Evolutionary conservation across 306 rosid genomes (phyloP).

Genomic region (Neltuma alba): DNA sequence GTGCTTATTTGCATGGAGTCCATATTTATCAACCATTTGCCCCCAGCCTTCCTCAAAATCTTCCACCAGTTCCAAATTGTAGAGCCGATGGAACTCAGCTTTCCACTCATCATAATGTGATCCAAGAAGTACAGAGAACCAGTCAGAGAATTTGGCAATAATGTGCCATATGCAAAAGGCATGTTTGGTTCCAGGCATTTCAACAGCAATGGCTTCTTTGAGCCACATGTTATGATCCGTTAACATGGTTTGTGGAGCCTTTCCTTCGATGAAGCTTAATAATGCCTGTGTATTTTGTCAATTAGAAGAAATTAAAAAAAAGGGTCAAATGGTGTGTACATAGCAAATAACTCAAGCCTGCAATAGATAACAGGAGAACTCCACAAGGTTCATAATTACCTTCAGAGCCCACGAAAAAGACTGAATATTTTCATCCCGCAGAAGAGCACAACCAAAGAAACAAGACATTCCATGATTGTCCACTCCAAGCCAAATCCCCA

Average conservation of each 20-base stretch:
- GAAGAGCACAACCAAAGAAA: conserved; percentile 73
- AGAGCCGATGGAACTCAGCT: conserved; percentile 75
- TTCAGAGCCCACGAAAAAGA: conserved; percentile 83
- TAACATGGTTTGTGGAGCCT: conserved; percentile 75
- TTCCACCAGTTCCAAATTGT: conserved; percentile 63
- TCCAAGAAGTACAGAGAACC: conserved; percentile 77
- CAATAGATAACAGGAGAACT: conserved; percentile 23
- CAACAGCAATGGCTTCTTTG: conserved; percentile 78
- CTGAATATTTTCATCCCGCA: conserved; percentile 69
- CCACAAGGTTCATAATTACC: conserved; percentile 45
- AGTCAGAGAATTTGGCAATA: conserved; percentile 77
- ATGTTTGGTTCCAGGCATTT: conserved; percentile 71
- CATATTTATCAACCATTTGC: conserved; percentile 70
- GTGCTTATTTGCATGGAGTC: conserved; percentile 74
- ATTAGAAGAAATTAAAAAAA: conserved; percentile 10
- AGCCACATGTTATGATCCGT: conserved; percentile 93
- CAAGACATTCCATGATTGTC: conserved; percentile 85
- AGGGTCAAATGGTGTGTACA: conserved; percentile 18
- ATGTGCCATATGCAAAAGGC: conserved; percentile 90
- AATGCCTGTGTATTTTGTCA: conserved; percentile 55
- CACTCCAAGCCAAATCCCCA: conserved; percentile 90
- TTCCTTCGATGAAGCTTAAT: conserved; percentile 80
- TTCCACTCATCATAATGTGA: conserved; percentile 84
- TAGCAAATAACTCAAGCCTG: conserved; percentile 19
- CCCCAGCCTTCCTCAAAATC: conserved; percentile 82